Evolutionary conservation across 2,329 filamentous ascomycete genomes (phyloP).

Genomic region (Fusarium verticillioides): DNA sequence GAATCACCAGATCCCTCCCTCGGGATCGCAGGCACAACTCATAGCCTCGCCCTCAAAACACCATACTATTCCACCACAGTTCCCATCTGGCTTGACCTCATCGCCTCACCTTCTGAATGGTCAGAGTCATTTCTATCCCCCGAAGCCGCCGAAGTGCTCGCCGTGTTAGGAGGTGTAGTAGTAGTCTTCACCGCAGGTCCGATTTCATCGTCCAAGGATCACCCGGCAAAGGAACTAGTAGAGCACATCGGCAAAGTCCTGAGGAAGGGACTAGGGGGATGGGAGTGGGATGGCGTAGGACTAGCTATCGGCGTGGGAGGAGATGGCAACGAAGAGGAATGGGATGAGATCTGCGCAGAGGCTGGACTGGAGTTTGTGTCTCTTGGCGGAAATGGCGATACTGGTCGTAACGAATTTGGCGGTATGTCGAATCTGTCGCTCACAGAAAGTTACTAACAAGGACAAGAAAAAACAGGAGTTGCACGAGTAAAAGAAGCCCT

Average conservation of each 20-base stretch:
- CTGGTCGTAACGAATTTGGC: constrained; percentile 66
- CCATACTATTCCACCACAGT: constrained; percentile 70
- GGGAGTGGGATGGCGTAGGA: constrained; percentile 72
- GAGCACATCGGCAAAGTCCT: constrained; percentile 65
- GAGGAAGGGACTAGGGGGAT: constrained; percentile 67
- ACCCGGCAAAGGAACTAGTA: constrained; percentile 56
- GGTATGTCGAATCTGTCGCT: constrained; percentile 52
- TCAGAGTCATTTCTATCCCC: constrained; percentile 66
- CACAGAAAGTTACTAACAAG: constrained; percentile 29
- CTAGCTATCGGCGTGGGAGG: constrained; percentile 68
- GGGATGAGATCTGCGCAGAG: constrained; percentile 70
- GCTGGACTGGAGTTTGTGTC: constrained; percentile 73
- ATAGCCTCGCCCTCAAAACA: constrained; percentile 65
- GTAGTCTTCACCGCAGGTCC: constrained; percentile 50
- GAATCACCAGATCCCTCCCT: constrained; percentile 49
- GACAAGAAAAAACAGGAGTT: constrained; percentile 67
- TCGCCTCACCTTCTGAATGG: constrained; percentile 65
- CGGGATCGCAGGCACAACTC: constrained; percentile 69
- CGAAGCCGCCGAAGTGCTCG: constrained; percentile 71
- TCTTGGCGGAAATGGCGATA: constrained; percentile 53
- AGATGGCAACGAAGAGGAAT: constrained; percentile 62
- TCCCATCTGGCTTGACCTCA: constrained; percentile 75
- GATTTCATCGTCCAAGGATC: constrained; percentile 9
- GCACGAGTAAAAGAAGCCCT: constrained; percentile 69
- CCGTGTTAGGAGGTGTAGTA: constrained; percentile 69